Evolutionary conservation across 164 flowering plant genomes (phyloP).

Genomic region (Aristolochia contorta): DNA sequence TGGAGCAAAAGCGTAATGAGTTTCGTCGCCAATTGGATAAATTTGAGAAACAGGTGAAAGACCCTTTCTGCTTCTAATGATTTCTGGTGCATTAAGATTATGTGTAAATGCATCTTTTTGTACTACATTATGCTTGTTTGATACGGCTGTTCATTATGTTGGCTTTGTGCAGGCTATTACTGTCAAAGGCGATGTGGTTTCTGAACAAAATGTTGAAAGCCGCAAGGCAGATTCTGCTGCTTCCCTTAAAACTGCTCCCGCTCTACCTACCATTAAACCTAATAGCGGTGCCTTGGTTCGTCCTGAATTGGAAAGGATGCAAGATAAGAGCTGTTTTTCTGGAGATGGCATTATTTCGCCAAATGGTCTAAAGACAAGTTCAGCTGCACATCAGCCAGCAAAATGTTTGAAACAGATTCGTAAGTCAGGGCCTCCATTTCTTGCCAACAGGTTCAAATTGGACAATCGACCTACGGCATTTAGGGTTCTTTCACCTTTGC

Average conservation of each 20-base stretch:
- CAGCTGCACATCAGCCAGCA: slow-evolving; percentile 24
- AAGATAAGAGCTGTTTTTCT: slow-evolving; percentile 23
- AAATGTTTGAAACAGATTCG: slow-evolving; percentile 37
- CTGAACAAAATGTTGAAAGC: slow-evolving; percentile 43
- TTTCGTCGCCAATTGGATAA: slow-evolving; percentile 60
- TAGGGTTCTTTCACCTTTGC: slow-evolving; percentile 65
- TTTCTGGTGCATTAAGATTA: neutral
- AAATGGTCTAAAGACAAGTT: slow-evolving; percentile 23
- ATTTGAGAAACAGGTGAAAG: slow-evolving; percentile 67
- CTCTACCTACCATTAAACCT: neutral
- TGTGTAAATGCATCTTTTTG: too few relatives aligned
- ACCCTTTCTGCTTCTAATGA: neutral
- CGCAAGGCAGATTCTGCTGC: slow-evolving; percentile 28
- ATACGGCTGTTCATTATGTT: too few relatives aligned
- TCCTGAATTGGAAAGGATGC: slow-evolving; percentile 18
- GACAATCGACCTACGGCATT: slow-evolving; percentile 81
- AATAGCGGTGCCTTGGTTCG: slow-evolving; percentile 6
- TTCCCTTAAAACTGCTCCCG: slow-evolving; percentile 8
- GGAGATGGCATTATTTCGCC: slow-evolving; percentile 23
- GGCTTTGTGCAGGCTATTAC: slow-evolving; percentile 45
- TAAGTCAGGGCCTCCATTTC: slow-evolving; percentile 32
- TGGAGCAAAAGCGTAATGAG: slow-evolving; percentile 77
- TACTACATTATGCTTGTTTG: too few relatives aligned
- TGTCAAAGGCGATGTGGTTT: slow-evolving; percentile 33
- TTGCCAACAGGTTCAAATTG: slow-evolving; percentile 55